Conservation (phyloP, 139 green algal genomes). For the Tetraselmis striata region DNA sequence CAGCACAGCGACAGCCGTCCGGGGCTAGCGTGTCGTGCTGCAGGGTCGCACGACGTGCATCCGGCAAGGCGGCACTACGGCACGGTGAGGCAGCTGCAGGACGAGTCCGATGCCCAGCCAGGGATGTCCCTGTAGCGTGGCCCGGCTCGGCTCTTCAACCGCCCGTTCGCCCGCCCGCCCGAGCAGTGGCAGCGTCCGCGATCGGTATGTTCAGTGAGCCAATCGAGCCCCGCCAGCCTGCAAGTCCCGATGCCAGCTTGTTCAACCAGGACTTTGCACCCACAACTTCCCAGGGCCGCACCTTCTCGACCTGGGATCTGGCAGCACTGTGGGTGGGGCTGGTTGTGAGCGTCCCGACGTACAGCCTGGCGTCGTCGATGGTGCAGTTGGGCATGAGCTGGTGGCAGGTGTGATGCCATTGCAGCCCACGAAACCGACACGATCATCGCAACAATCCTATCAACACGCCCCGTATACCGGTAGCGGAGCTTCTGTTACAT, state of each 20-base stretch:
- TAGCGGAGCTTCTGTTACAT: no score
- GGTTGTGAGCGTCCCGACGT: slow-evolving; percentile 63
- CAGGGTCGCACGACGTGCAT: no score
- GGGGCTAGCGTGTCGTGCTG: no score
- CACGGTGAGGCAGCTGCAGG: no score
- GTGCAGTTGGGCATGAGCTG: slow-evolving; percentile 52
- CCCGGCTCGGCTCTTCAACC: no score
- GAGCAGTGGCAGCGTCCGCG: no score
- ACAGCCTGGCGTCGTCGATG: slow-evolving; percentile 50
- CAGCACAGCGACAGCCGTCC: no score
- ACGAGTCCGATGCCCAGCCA: no score
- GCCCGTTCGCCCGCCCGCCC: no score
- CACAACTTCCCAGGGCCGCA: slow-evolving; percentile 30
- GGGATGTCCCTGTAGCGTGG: no score
- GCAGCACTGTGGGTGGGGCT: slow-evolving; percentile 69
- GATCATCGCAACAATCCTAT: no score
- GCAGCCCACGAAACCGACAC: background rate
- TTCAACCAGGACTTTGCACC: slow-evolving; percentile 45
- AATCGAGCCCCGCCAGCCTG: background rate
- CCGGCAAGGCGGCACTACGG: no score
- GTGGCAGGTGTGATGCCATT: background rate
- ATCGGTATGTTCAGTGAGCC: background rate
- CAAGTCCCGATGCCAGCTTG: background rate
- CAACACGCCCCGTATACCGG: background rate
- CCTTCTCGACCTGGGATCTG: slow-evolving; percentile 42